Evolutionary conservation across 805 yeast species (phyloP).

Genomic region (Candida cerambycidarum): DNA sequence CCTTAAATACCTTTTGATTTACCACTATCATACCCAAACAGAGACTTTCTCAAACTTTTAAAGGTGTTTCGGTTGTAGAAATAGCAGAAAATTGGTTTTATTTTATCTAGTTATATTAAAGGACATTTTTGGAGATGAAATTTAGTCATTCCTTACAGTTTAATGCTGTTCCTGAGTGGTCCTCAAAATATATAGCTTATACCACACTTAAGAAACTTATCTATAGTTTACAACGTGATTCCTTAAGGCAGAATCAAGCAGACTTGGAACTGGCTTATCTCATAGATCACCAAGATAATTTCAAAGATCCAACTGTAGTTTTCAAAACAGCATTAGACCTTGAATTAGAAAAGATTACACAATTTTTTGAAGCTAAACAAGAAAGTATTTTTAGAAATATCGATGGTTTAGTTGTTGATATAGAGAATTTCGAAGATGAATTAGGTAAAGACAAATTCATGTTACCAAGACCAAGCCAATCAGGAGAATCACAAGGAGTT

Average conservation of each 20-base stretch:
- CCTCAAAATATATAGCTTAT: slow-evolving; percentile 86
- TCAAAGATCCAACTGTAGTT: slow-evolving; percentile 51
- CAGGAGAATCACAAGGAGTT: slow-evolving; percentile 3
- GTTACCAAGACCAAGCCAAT: slow-evolving; percentile 5
- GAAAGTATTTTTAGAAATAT: slow-evolving; percentile 51
- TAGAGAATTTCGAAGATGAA: slow-evolving; percentile 56
- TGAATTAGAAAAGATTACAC: slow-evolving; percentile 74
- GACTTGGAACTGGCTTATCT: slow-evolving; percentile 31
- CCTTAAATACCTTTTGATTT: not conserved
- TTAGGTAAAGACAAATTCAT: slow-evolving; percentile 8
- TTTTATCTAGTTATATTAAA: not conserved
- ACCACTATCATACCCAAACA: not conserved
- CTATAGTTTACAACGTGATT: slow-evolving; percentile 76
- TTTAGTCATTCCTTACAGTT: slow-evolving; percentile 93
- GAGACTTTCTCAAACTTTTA: not conserved
- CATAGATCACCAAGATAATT: slow-evolving; percentile 28
- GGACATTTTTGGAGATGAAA: slow-evolving; percentile 56
- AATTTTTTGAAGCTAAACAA: slow-evolving; percentile 71
- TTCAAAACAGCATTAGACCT: slow-evolving; percentile 73
- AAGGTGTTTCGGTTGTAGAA: not conserved
- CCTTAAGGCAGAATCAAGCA: slow-evolving; percentile 24
- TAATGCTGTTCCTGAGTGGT: slow-evolving; percentile 98
- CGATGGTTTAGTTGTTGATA: slow-evolving; percentile 58
- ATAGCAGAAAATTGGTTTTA: not conserved
- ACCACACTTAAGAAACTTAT: slow-evolving; percentile 83